Conservation (phyloP, 441 rosid genomes). For the Geranium incanum region DNA sequence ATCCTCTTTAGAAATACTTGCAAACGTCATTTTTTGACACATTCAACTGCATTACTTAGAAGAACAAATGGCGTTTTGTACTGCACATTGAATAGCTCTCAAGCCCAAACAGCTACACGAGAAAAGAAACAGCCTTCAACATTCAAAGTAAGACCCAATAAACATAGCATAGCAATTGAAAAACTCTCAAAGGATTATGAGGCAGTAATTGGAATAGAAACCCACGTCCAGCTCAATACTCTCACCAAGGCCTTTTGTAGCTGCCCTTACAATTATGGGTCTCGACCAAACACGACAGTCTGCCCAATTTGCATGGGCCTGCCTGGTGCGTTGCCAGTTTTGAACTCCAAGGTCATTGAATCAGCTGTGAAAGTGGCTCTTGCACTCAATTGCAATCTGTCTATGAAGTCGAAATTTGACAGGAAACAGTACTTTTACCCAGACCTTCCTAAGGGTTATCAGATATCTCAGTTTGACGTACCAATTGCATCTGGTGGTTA, state of each 20-base stretch:
- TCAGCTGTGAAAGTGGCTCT: slow-evolving; percentile 37
- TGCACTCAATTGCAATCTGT: slow-evolving; percentile 77
- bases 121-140: slow-evolving; percentile 39
- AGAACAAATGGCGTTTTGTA: slow-evolving; percentile 32
- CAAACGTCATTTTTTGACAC: slow-evolving; percentile 32
- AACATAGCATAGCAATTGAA: slow-evolving; percentile 38
- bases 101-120: slow-evolving; percentile 45
- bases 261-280: slow-evolving; percentile 81
- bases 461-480: slow-evolving; percentile 89
- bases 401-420: slow-evolving; percentile 75
- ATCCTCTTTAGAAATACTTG: slow-evolving; percentile 45
- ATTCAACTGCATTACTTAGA: slow-evolving; percentile 39
- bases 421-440: slow-evolving; percentile 96
- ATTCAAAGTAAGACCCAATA: slow-evolving; percentile 39
- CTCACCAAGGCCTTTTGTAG: slow-evolving; percentile 77
- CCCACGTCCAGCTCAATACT: slow-evolving; percentile 85
- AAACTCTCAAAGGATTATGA: slow-evolving; percentile 52
- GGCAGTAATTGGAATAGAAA: slow-evolving; percentile 85
- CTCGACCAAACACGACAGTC: slow-evolving; percentile 57
- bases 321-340: slow-evolving; percentile 84
- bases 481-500: slow-evolving; percentile 72
- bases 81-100: slow-evolving; percentile 40
- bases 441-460: slow-evolving; percentile 93
- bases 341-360: slow-evolving; percentile 76
- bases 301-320: slow-evolving; percentile 95